A percentile compares a stretch with the other conserved stretches of the same genome.
Conservation (phyloP, 1,139 yeast species). For the Debaryomyces udenii region DNA sequence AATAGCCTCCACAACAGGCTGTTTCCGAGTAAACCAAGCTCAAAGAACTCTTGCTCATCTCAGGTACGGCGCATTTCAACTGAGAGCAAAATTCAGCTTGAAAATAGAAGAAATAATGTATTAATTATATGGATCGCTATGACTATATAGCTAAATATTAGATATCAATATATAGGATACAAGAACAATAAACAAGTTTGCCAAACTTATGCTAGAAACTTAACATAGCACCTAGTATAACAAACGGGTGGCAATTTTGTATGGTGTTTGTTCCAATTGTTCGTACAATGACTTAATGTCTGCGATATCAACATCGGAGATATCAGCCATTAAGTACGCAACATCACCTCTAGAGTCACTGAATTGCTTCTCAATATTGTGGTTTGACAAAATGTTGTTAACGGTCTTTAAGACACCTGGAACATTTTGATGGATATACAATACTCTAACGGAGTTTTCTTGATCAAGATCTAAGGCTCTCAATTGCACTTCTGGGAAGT, state of each 20-base stretch:
- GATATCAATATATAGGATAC: background rate
- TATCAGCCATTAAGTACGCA: conserved; percentile 98
- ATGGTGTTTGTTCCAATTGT: conserved; percentile 86
- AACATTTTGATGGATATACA: conserved; percentile 95
- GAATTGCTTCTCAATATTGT: conserved; percentile 96
- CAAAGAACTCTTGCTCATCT: too few relatives aligned
- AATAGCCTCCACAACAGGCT: too few relatives aligned
- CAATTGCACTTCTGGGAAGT: conserved; percentile 97
- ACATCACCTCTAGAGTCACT: conserved; percentile 95
- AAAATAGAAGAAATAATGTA: too few relatives aligned
- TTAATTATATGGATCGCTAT: too few relatives aligned
- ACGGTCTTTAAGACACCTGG: conserved; percentile 99
- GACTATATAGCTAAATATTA: background rate
- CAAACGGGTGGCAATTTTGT: conserved; percentile 88
- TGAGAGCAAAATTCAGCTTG: too few relatives aligned
- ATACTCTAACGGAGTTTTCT: conserved; percentile 85
- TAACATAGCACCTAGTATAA: conserved; percentile 55
- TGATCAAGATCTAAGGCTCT: conserved; percentile 90
- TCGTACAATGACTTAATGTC: conserved; percentile 86
- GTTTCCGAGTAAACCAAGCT: too few relatives aligned
- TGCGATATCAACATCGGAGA: conserved; percentile 77
- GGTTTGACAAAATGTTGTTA: conserved; percentile 90
- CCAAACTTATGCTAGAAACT: background rate
- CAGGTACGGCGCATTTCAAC: too few relatives aligned
- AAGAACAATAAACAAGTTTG: background rate